Conservation (phyloP, 768 basidiomycete species). For the Boletus rufocinnamomeus region DNA sequence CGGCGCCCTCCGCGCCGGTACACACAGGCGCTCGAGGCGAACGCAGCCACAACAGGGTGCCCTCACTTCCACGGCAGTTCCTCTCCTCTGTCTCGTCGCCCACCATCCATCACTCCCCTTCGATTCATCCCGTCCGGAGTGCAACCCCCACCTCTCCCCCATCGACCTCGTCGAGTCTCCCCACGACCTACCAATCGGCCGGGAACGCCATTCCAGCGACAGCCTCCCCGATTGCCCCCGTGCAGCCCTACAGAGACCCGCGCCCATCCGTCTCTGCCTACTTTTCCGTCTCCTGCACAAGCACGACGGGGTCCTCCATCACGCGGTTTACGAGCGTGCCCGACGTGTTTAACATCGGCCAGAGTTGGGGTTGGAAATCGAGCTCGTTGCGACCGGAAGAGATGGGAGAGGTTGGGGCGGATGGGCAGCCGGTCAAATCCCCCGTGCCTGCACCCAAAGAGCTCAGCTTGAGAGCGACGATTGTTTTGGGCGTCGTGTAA, state of each 20-base stretch:
- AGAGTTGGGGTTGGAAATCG: slow-evolving; percentile 95
- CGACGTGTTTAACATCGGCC: slow-evolving; percentile 79
- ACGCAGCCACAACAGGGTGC: slow-evolving; percentile 31
- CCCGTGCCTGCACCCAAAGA: slow-evolving; percentile 38
- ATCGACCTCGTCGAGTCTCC: slow-evolving; percentile 21
- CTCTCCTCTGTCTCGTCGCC: slow-evolving; percentile 30
- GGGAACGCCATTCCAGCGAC: slow-evolving; percentile 40
- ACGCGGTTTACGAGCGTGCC: slow-evolving; percentile 86
- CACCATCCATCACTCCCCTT: slow-evolving; percentile 45
- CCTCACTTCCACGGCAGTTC: slow-evolving; percentile 34
- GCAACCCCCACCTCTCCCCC: slow-evolving; percentile 41
- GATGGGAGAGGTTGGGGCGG: slow-evolving; percentile 42
- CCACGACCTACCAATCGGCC: slow-evolving; percentile 27
- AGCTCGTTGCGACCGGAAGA: slow-evolving; percentile 54
- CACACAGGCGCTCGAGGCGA: slow-evolving; percentile 31
- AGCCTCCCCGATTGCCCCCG: slow-evolving; percentile 49
- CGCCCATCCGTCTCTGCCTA: slow-evolving; percentile 72
- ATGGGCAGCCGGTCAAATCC: slow-evolving; percentile 34
- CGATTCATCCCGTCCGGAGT: slow-evolving; percentile 49
- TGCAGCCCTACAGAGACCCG: slow-evolving; percentile 75
- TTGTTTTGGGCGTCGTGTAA: slow-evolving; percentile 75
- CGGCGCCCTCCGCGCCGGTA: slow-evolving; percentile 62
- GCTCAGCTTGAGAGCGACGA: slow-evolving; percentile 74
- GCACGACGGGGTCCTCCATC: slow-evolving; percentile 76
- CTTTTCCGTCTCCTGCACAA: slow-evolving; percentile 82